A percentile compares a stretch with the other conserved stretches of the same genome.
Evolutionary conservation across 306 rosid genomes (phyloP).

Genomic region (Sesbania bispinosa): DNA sequence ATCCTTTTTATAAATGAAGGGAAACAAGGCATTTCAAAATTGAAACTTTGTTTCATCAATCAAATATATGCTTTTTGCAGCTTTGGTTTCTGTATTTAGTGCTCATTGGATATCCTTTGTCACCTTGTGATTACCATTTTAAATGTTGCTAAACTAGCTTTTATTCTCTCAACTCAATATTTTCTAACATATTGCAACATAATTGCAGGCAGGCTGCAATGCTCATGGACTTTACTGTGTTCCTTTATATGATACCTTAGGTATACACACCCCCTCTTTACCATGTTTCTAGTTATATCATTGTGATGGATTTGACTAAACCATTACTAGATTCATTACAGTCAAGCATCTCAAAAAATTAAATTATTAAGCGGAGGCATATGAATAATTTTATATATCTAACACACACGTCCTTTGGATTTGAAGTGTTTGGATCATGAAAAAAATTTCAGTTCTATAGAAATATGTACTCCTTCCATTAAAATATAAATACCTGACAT

Average conservation of each 20-base stretch:
- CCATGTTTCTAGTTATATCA: conserved; percentile 1
- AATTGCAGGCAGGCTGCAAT: conserved; percentile 89
- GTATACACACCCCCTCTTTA: conserved; percentile 43
- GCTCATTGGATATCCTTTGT: not conserved
- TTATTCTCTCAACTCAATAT: not conserved
- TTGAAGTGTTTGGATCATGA: no score
- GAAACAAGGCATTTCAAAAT: not conserved
- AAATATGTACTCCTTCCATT: no score
- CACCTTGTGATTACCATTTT: not conserved
- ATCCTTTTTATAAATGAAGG: not conserved
- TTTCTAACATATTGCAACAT: conserved; percentile 24
- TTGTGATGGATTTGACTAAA: conserved; percentile 13
- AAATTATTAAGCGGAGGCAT: not conserved
- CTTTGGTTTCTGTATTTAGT: not conserved
- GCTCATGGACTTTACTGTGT: conserved; percentile 92
- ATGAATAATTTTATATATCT: no score
- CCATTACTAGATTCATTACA: not conserved
- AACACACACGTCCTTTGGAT: no score
- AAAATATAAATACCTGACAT: no score
- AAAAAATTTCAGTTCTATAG: no score
- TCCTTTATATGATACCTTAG: conserved; percentile 86
- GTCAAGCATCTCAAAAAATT: not conserved
- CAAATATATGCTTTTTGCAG: not conserved
- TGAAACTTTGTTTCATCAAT: not conserved
- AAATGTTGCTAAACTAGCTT: not conserved